Evolutionary conservation across 2,329 filamentous ascomycete genomes (phyloP).

Genomic region (Ramichloridium luteum): DNA sequence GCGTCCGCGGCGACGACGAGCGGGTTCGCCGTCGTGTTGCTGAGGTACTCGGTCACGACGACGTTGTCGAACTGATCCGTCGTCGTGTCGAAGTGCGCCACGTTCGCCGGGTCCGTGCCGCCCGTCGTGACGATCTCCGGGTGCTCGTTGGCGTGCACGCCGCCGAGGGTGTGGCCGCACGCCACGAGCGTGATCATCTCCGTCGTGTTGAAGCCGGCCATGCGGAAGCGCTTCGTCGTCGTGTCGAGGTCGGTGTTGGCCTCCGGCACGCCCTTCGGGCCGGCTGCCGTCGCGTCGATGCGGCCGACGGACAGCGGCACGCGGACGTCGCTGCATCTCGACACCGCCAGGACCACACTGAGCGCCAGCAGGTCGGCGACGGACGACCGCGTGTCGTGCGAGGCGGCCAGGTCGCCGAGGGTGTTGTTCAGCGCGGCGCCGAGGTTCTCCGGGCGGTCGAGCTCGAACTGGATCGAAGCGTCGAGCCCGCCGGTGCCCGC

Average conservation of each 20-base stretch:
- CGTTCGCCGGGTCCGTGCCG: constrained; percentile 14
- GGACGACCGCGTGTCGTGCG: not conserved
- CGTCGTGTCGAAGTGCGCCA: constrained; percentile 20
- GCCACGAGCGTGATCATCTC: constrained; percentile 21
- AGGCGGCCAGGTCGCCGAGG: not conserved
- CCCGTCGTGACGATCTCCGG: constrained; percentile 22
- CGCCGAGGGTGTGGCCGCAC: constrained; percentile 27
- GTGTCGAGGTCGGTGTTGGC: constrained; percentile 23
- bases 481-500: not conserved
- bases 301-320: not conserved
- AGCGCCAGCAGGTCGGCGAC: not conserved
- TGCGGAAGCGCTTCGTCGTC: constrained; percentile 21
- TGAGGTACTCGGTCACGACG: constrained; percentile 24
- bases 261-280: constrained; percentile 20
- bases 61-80: constrained; percentile 18
- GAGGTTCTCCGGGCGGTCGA: not conserved
- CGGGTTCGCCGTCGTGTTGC: constrained; percentile 19
- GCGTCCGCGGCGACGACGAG: constrained; percentile 20
- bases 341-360: not conserved
- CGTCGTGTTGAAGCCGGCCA: constrained; percentile 20
- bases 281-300: not conserved
- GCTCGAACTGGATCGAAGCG: not conserved
- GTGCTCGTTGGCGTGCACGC: constrained; percentile 23
- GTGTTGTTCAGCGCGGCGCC: not conserved
- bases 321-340: not conserved